Percentiles rank a stretch among this genome's conserved stretches.
phyloP scores from a whole-genome alignment of 1,284 basidiomycete genomes.

The Puccinia coronata region DNA sequence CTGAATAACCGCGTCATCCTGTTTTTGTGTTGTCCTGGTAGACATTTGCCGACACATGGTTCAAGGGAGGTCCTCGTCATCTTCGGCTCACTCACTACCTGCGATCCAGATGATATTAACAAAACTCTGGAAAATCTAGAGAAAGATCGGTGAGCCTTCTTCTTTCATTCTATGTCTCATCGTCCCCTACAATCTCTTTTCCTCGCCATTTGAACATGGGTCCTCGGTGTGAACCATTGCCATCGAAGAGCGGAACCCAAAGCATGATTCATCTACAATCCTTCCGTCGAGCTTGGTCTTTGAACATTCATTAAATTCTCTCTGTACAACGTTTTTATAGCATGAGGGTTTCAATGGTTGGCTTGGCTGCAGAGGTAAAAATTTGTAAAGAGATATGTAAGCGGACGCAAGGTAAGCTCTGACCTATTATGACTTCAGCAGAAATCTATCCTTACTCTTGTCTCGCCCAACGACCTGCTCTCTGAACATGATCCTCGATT shows the following conservation, averaged over 20 bases:
- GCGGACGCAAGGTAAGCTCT: constrained; percentile 50
- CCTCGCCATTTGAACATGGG: neutral
- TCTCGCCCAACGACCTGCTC: neutral
- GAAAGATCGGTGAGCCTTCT: constrained; percentile 60
- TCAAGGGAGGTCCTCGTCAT: constrained; percentile 91
- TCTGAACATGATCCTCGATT: constrained; percentile 7
- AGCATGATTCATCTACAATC: neutral
- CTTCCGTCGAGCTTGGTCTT: no score
- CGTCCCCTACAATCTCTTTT: neutral
- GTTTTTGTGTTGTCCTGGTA: constrained; percentile 57
- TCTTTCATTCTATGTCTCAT: neutral
- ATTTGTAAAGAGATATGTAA: constrained; percentile 77
- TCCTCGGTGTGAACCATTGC: neutral
- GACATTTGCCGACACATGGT: constrained; percentile 90
- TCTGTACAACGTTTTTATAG: constrained; percentile 60
- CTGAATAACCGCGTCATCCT: constrained; percentile 19
- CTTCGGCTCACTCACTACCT: constrained; percentile 91
- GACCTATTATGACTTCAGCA: neutral
- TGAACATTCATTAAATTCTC: neutral
- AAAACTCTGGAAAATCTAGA: constrained; percentile 81
- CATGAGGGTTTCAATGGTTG: constrained; percentile 88
- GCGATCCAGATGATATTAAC: constrained; percentile 95
- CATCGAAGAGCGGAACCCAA: neutral
- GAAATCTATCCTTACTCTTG: neutral
- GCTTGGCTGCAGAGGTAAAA: constrained; percentile 94